Evolutionary conservation across 2,329 filamentous ascomycete species (phyloP), one percentile per base, ranked within the genome.

Genomic region (Trichoderma afroharzianum): DNA sequence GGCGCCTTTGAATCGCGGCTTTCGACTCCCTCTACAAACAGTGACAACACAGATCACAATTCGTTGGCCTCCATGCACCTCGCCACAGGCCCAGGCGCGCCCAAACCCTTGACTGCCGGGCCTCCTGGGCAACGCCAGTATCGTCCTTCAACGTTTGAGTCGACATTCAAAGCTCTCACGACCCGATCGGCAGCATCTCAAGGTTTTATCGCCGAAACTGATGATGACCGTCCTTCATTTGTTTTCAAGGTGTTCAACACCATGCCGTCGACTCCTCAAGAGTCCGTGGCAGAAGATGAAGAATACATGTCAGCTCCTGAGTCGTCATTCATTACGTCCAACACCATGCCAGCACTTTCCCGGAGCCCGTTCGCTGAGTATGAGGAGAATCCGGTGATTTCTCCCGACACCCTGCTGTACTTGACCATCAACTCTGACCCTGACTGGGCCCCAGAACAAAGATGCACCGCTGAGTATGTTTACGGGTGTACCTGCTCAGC

Each of bases 101-200:
- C 86, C n/a, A 81, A 79, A 26, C 87, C 86, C 11, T 76, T 88
- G 73, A 88, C 85, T 24, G 87, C 87, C 32, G 87, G 87, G 2
- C 87, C 87, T 55, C 87, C 87, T 14, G 87, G 87, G 24, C 84
- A 85, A 72, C 84, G 86, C 55, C 85, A 86, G 70, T 84, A 83
- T 74, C 84, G 81, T 24, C 80, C 84, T n/a, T 80, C 82, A 28
- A 81, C 81, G 3, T 80, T 84, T 39, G 83, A 86, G 32, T 77
- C 78, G 9, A 79, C 80, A 2, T 77, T 81, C 71, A 82, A 79
- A 70, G 76, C 79, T 36, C 76, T 80, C 36, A 78, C 79, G 18
- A 76, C 77, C 28, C 76, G 77, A 33, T n/a, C 61, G 36, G 39
- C 28, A 8, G 43, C 68, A 68, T 71, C 36, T 26, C 69, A 30